Evolutionary conservation across 441 rosid genomes (phyloP), one percentile per base, ranked within the genome.

Genomic region (Pelargonium citronellum): DNA sequence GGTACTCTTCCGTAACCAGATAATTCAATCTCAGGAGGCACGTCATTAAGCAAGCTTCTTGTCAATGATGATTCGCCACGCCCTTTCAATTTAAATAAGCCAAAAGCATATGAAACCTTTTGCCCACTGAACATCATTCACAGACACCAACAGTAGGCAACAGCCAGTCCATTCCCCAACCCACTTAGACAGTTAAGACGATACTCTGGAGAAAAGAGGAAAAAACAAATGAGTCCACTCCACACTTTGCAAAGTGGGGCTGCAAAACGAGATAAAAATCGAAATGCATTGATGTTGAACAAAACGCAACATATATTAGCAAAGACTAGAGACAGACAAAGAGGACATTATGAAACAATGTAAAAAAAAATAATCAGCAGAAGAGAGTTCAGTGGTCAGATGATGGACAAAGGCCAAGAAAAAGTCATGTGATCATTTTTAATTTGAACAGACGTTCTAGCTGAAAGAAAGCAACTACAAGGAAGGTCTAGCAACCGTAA

Each of bases 41-140:
- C 93, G 81, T 90, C 86, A 15, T 81, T 72, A 69, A 95, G 97
- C 87, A 95, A 89, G 80, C 91, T 82, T 61, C 87, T 76, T 2
- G 87, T 81, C 78, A 92, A 80, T 77, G 96, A 79, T 34, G 96
- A 81, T 78, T 92, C 92, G 84, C 87, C 86, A 69, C 58, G 87
- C 82, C 81, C 73, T 77, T 80, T 82, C 92, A 88, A 87, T 83
- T 83, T 89, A 16, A 89, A 87, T 69, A 84, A 79, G 80, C 85
- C 81, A 67, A 84, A 73, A 77, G 83, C 80, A 82, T 87, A 84
- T 79, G 82, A 75, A 74, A 75, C 81, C 78, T 81, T 87, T 78
- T 79, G 86, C 83, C 88, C 79, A 82, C 87, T 66, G 82, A 88
- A 92, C 99, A 92, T 95, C 89, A 91, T 95, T 85, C 75, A 81